Conservation (phyloP, 306 rosid genomes). For the Arachis hypogaea region DNA sequence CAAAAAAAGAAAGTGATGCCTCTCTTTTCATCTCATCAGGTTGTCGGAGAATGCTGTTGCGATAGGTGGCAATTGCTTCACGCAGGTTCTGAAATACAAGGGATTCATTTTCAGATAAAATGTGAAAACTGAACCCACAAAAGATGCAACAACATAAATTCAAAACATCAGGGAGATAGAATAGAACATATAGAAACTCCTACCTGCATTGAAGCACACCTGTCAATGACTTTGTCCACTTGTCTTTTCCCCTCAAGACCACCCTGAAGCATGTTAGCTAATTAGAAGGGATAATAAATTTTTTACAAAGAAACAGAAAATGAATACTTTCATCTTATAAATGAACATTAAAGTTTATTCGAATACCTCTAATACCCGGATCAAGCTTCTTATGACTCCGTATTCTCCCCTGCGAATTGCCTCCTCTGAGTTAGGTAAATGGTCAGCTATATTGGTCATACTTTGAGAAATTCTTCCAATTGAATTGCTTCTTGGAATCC, state of each 20-base stretch:
- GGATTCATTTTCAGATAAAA: constrained; percentile 30
- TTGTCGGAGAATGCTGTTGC: constrained; percentile 80
- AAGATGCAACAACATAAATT: constrained; percentile 30
- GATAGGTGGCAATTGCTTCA: constrained; percentile 88
- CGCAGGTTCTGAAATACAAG: constrained; percentile 72
- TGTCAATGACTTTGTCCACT: constrained; percentile 94
- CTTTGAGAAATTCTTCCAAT: constrained; percentile 71
- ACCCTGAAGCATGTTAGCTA: constrained; percentile 60
- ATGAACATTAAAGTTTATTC: constrained; percentile 25
- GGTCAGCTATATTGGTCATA: constrained; percentile 58
- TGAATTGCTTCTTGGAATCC: constrained; percentile 80
- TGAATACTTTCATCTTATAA: background rate
- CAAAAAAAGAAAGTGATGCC: constrained; percentile 78
- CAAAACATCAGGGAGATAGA: constrained; percentile 6
- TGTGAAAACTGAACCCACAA: constrained; percentile 31
- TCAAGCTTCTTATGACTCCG: constrained; percentile 85
- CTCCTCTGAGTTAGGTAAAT: constrained; percentile 74
- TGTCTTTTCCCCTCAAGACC: constrained; percentile 95
- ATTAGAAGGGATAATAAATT: constrained; percentile 25
- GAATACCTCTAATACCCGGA: constrained; percentile 88
- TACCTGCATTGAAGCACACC: constrained; percentile 95
- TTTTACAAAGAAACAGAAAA: constrained; percentile 13
- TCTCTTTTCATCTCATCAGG: constrained; percentile 97
- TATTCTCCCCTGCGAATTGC: constrained; percentile 93
- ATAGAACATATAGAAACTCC: constrained; percentile 34